Percentiles rank a stretch among this genome's conserved stretches.
Conservation (phyloP, 2,329 filamentous ascomycete species). For the Amauroascus verrucosus region DNA sequence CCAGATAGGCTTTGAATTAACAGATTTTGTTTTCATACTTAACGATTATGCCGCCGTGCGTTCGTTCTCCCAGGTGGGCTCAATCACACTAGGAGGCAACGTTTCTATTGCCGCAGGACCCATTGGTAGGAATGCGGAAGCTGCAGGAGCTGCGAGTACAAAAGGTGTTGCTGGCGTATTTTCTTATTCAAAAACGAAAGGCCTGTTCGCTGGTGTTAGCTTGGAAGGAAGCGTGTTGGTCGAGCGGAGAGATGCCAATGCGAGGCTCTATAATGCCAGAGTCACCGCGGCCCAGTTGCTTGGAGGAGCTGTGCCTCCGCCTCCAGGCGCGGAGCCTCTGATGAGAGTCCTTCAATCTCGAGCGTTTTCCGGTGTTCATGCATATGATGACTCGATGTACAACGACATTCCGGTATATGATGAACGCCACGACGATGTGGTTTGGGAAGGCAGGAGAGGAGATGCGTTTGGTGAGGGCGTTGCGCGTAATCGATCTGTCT, state of each 20-base stretch:
- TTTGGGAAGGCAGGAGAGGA: slow-evolving; percentile 69
- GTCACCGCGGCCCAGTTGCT: slow-evolving; percentile 75
- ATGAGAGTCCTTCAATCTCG: slow-evolving; percentile 77
- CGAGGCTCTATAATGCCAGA: slow-evolving; percentile 82
- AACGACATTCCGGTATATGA: slow-evolving; percentile 90
- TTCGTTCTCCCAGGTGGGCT: slow-evolving; percentile 86
- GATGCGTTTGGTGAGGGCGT: slow-evolving; percentile 59
- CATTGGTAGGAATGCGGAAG: slow-evolving; percentile 88
- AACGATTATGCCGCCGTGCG: slow-evolving; percentile 84
- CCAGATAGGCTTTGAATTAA: slow-evolving; percentile 44
- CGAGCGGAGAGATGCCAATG: slow-evolving; percentile 90
- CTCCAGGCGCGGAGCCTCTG: slow-evolving; percentile 71
- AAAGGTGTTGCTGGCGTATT: slow-evolving; percentile 87
- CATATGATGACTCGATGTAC: slow-evolving; percentile 61
- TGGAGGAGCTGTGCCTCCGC: slow-evolving; percentile 63
- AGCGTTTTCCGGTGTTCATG: slow-evolving; percentile 60
- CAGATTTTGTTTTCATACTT: slow-evolving; percentile 86
- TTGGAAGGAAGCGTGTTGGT: slow-evolving; percentile 88
- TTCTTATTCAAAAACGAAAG: slow-evolving; percentile 96
- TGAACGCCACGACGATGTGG: slow-evolving; percentile 66
- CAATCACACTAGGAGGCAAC: slow-evolving; percentile 86
- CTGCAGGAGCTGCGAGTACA: slow-evolving; percentile 82
- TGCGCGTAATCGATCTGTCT: slow-evolving; percentile 45
- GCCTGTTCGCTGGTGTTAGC: slow-evolving; percentile 88
- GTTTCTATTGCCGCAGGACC: slow-evolving; percentile 92